Evolutionary conservation across 768 basidiomycete genomes (phyloP).

Genomic region (Gloeophyllum trabeum): DNA sequence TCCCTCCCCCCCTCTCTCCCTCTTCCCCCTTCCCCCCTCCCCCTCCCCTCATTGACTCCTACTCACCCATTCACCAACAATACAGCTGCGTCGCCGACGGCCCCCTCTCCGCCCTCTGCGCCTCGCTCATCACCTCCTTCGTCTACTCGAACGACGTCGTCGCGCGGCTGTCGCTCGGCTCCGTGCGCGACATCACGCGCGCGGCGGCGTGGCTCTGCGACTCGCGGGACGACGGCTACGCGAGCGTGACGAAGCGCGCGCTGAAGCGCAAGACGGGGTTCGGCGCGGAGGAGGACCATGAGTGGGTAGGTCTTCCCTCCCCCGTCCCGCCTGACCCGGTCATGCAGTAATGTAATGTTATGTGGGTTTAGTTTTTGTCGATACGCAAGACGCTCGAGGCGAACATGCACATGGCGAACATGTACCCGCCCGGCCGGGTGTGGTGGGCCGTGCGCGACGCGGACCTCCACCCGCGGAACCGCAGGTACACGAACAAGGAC

Average conservation of each 20-base stretch:
- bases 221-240: conserved; percentile 37
- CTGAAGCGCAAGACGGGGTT: conserved; percentile 52
- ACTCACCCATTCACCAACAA: not conserved
- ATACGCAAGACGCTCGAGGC: conserved; percentile 79
- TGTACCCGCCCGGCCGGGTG: conserved; percentile 70
- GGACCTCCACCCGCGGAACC: conserved; percentile 53
- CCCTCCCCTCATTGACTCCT: not conserved
- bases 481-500: conserved; percentile 15
- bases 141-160: conserved; percentile 80
- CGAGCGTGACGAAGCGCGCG: conserved; percentile 32
- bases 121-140: conserved; percentile 61
- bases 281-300: conserved; percentile 39
- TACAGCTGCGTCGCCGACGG: conserved; percentile 52
- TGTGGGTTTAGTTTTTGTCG: conserved; percentile 48
- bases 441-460: conserved; percentile 71
- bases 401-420: conserved; percentile 61
- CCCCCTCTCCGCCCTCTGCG: conserved; percentile 44
- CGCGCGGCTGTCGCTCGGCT: conserved; percentile 65
- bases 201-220: conserved; percentile 76
- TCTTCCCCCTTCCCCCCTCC: not conserved
- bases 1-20: conserved; percentile 7
- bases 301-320: conserved; percentile 36
- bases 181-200: conserved; percentile 64
- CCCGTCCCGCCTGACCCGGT: not conserved
- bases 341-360: conserved; percentile 1